Percentiles rank a stretch among this genome's conserved stretches.
phyloP scores from a whole-genome alignment of 2,329 filamentous ascomycete genomes.

The Penicillium hesseltinei region DNA sequence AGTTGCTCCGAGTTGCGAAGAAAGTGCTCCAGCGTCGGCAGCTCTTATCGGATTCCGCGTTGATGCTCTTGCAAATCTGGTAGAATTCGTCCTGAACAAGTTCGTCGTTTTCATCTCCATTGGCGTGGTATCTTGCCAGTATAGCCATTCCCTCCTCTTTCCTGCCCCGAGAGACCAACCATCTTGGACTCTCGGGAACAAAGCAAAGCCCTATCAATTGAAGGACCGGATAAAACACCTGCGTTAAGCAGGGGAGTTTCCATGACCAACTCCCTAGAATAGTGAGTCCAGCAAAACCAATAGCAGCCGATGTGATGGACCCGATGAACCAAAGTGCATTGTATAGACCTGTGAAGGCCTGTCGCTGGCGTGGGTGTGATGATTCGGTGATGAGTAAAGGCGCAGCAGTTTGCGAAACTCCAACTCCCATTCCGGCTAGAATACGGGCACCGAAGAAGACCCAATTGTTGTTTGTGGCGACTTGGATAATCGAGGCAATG shows the following conservation, averaged over 20 bases:
- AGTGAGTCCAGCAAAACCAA: slow-evolving; percentile 19
- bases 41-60: slow-evolving; percentile 15
- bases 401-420: slow-evolving; percentile 32
- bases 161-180: slow-evolving; percentile 59
- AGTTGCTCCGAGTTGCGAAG: slow-evolving; percentile 15
- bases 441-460: slow-evolving; percentile 31
- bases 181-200: slow-evolving; percentile 62
- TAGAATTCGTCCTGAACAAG: slow-evolving; percentile 25
- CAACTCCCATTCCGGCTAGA: slow-evolving; percentile 39
- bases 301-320: slow-evolving; percentile 20
- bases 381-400: slow-evolving; percentile 32
- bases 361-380: slow-evolving; percentile 31
- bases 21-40: slow-evolving; percentile 20
- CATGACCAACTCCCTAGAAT: slow-evolving; percentile 44
- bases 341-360: slow-evolving; percentile 31
- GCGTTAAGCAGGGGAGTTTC: slow-evolving; percentile 59
- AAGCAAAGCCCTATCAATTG: slow-evolving; percentile 53
- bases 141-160: slow-evolving; percentile 57
- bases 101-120: slow-evolving; percentile 38
- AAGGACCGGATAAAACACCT: slow-evolving; percentile 47
- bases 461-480: slow-evolving; percentile 21
- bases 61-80: slow-evolving; percentile 26
- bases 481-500: slow-evolving; percentile 26
- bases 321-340: slow-evolving; percentile 29
- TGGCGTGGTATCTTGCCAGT: slow-evolving; percentile 60